Evolutionary conservation across 768 basidiomycete genomes (phyloP).

Genomic region (Tubosaeta sp.): DNA sequence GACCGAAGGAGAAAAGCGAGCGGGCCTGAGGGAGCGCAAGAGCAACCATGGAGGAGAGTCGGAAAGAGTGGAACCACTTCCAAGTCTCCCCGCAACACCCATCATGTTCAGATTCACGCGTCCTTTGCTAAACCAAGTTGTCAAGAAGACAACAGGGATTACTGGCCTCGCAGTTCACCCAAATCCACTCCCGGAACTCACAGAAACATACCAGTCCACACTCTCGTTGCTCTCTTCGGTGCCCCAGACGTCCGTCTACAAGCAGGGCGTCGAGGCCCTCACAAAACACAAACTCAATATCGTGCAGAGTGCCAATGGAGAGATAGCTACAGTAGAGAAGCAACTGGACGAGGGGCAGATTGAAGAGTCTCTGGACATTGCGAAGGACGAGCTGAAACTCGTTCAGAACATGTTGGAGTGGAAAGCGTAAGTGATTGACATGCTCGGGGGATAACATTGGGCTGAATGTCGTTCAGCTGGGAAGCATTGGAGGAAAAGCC

Average conservation of each 20-base stretch:
- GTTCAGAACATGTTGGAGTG: conserved; percentile 86
- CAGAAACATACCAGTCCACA: conserved; percentile 72
- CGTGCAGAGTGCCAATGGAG: conserved; percentile 63
- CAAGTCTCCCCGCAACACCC: conserved; percentile 18
- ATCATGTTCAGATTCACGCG: conserved; percentile 76
- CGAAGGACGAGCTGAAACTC: conserved; percentile 74
- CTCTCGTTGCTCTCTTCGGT: conserved; percentile 63
- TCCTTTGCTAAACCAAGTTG: conserved; percentile 56
- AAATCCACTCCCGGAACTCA: conserved; percentile 76
- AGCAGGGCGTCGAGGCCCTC: conserved; percentile 83
- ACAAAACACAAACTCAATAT: conserved; percentile 75
- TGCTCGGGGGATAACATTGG: not conserved
- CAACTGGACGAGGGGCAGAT: conserved; percentile 81
- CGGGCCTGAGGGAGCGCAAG: conserved; percentile 34
- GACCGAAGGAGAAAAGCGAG: conserved; percentile 22
- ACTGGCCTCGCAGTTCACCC: conserved; percentile 81
- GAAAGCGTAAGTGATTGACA: conserved; percentile 74
- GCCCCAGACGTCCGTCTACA: conserved; percentile 83
- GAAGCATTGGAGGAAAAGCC: conserved; percentile 82
- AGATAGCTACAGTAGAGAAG: conserved; percentile 65
- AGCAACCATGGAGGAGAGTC: conserved; percentile 35
- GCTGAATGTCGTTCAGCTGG: conserved; percentile 53
- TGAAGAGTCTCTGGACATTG: conserved; percentile 80
- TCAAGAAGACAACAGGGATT: conserved; percentile 82
- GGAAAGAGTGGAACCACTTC: conserved; percentile 2